phyloP scores from a whole-genome alignment of 768 basidiomycete genomes.

The Terana coerulea region DNA sequence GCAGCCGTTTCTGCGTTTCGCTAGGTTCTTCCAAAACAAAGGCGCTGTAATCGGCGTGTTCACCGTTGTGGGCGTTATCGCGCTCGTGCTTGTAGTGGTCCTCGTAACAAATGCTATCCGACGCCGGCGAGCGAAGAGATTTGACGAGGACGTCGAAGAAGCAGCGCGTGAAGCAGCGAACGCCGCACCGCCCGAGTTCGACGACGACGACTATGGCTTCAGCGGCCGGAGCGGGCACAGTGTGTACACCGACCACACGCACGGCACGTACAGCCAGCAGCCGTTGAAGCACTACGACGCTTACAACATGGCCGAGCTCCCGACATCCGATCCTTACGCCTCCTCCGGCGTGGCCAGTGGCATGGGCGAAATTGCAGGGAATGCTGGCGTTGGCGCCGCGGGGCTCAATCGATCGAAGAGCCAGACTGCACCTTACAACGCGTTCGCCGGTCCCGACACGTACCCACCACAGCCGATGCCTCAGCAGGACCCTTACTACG shows the following conservation, averaged over 20 bases:
- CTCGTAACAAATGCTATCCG: conserved; percentile 53
- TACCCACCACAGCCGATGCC: neutral
- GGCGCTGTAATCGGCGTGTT: conserved; percentile 73
- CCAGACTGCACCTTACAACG: conserved; percentile 34
- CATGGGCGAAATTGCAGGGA: conserved; percentile 23
- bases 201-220: conserved; percentile 45
- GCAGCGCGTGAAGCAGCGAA: conserved; percentile 65
- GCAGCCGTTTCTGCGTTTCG: neutral
- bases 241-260: conserved; percentile 40
- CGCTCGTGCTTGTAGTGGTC: conserved; percentile 45
- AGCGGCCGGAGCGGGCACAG: conserved; percentile 25
- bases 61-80: conserved; percentile 64
- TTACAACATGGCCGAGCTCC: conserved; percentile 51
- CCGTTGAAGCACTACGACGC: conserved; percentile 34
- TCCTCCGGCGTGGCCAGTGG: conserved; percentile 25
- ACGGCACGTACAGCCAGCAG: conserved; percentile 53
- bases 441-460: conserved; percentile 33
- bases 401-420: conserved; percentile 28
- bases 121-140: conserved; percentile 57
- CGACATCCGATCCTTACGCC: conserved; percentile 33
- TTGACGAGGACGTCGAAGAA: conserved; percentile 72
- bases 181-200: conserved; percentile 46
- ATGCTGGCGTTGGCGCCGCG: conserved; percentile 34
- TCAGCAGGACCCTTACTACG: conserved; percentile 7
- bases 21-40: conserved; percentile 68